Conservation (phyloP, 768 basidiomycete species). For the Suillus spraguei region DNA sequence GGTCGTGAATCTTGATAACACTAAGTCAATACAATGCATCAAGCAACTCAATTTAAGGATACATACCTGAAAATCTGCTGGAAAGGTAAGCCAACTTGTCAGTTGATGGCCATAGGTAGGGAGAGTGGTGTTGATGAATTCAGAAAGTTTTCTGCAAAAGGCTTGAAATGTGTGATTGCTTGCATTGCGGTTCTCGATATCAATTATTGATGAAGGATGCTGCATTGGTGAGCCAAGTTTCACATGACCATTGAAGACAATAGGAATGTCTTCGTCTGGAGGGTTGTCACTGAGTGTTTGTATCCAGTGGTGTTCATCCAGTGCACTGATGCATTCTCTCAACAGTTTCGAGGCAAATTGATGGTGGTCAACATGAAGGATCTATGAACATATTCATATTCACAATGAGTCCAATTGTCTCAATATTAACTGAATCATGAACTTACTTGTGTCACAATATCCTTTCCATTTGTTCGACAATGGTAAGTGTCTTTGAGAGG, state of each 20-base stretch:
- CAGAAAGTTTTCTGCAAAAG: not conserved
- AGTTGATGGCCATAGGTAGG: conserved; percentile 6
- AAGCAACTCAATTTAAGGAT: not conserved
- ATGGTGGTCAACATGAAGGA: conserved; percentile 15
- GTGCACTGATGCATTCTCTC: not conserved
- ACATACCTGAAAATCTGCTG: not conserved
- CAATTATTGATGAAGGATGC: not conserved
- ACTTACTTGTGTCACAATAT: conserved; percentile 34
- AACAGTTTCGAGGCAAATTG: conserved; percentile 8
- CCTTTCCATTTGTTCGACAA: conserved; percentile 34
- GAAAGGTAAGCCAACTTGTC: conserved; percentile 5
- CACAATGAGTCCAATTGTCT: too few relatives aligned
- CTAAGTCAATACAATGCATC: not conserved
- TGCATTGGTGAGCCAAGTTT: conserved; percentile 2
- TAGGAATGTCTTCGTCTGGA: not conserved
- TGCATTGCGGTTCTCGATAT: not conserved
- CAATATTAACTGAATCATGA: not conserved
- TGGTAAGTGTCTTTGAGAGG: conserved; percentile 31
- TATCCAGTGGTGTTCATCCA: conserved; percentile 20
- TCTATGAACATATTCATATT: too few relatives aligned
- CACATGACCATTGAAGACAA: not conserved
- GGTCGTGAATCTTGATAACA: conserved; percentile 24
- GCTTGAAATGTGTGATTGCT: not conserved
- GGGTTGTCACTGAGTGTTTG: conserved; percentile 12
- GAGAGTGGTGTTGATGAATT: conserved; percentile 9